These are phyloP conservation scores for Carallia pectinifolia DNA, from an alignment of 345 rosid species.

Conservation along the genomic window DNA sequence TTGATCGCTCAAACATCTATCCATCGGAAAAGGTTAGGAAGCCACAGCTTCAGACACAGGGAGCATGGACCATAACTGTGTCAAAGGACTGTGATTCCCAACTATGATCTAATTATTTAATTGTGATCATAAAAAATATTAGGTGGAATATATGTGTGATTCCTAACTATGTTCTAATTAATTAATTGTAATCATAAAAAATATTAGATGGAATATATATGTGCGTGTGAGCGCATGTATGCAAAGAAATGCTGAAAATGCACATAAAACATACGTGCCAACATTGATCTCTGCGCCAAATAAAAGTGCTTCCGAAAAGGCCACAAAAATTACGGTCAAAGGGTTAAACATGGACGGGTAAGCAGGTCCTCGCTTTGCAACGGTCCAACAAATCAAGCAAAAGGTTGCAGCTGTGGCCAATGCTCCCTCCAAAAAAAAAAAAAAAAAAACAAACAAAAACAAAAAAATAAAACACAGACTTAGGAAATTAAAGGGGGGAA, in stretches of 20 bases:
- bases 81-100: no score
- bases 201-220: background rate
- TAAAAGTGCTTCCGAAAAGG: slow-evolving; percentile 36
- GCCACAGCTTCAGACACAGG: no score
- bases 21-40: no score
- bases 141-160: background rate
- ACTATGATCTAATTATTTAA: no score
- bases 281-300: slow-evolving; percentile 33
- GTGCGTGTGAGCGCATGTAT: background rate
- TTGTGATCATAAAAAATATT: background rate
- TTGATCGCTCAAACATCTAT: no score
- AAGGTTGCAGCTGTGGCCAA: slow-evolving; percentile 42
- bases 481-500: no score
- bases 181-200: no score
- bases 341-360: slow-evolving; percentile 61
- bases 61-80: no score
- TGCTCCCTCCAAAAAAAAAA: slow-evolving; percentile 32
- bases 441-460: no score
- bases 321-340: slow-evolving; percentile 37
- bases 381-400: slow-evolving; percentile 32
- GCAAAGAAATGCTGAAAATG: no score
- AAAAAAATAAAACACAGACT: no score
- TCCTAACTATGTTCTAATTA: no score
- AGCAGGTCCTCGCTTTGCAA: slow-evolving; percentile 46
- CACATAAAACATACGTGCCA: slow-evolving; percentile 31